phyloP scores from a whole-genome alignment of 2,329 filamentous ascomycete species.

The Stagonosporopsis chrysanthemi region DNA sequence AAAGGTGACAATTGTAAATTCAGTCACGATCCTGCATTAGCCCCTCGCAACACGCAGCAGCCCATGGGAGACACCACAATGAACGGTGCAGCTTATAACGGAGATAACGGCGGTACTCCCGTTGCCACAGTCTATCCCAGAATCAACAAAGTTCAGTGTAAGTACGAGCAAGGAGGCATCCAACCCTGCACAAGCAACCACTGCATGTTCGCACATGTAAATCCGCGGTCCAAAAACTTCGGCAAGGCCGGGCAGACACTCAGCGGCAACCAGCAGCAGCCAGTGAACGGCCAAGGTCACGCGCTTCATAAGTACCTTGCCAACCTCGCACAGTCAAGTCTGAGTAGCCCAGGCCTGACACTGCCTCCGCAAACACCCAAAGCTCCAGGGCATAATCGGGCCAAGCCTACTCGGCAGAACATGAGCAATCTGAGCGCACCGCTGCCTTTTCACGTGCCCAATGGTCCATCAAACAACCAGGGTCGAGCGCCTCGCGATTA shows the following conservation, averaged over 20 bases:
- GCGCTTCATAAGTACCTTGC: neutral
- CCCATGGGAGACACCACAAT: neutral
- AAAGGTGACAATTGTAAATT: neutral
- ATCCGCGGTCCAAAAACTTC: neutral
- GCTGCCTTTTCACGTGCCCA: too few relatives aligned
- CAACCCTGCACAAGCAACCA: neutral
- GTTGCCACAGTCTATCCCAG: neutral
- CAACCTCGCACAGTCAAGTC: neutral
- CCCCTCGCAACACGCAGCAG: neutral
- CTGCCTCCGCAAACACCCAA: neutral
- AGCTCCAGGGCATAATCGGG: too few relatives aligned
- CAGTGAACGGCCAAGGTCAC: neutral
- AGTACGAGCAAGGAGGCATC: neutral
- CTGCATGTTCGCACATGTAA: neutral
- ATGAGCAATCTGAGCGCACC: too few relatives aligned
- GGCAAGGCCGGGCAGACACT: neutral
- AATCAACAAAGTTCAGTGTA: neutral
- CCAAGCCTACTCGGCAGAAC: too few relatives aligned
- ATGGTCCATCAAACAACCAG: neutral
- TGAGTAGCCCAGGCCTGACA: neutral
- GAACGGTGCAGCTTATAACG: neutral
- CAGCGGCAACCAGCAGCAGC: neutral
- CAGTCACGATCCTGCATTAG: neutral
- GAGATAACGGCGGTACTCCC: neutral
- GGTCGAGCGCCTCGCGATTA: neutral